phyloP scores from a whole-genome alignment of 1,139 yeast genomes.

The Kurtzmaniella quercitrusa region DNA sequence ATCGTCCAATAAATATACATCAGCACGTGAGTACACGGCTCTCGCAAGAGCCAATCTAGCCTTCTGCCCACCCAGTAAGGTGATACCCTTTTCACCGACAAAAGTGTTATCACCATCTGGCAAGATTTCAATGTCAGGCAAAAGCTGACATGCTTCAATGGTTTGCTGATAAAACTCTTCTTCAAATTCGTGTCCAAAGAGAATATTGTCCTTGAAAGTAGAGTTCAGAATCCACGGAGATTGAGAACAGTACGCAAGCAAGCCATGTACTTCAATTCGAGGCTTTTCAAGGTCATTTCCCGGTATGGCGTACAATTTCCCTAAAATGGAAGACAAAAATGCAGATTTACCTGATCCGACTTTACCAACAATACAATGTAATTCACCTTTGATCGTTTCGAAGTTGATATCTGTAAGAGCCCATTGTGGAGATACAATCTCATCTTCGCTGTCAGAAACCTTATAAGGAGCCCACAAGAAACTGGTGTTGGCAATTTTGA shows the following conservation, averaged over 20 bases:
- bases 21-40: constrained; percentile 94
- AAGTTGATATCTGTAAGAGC: constrained; percentile 20
- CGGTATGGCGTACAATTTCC: constrained; percentile 17
- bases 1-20: constrained; percentile 84
- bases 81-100: constrained; percentile 97
- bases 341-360: constrained; percentile 29
- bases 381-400: constrained; percentile 17
- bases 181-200: constrained; percentile 85
- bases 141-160: constrained; percentile 82
- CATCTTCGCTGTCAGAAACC: not conserved
- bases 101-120: constrained; percentile 88
- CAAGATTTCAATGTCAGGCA: constrained; percentile 70
- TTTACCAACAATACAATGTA: constrained; percentile 19
- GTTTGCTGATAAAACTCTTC: constrained; percentile 75
- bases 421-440: constrained; percentile 6
- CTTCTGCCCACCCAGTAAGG: constrained; percentile 95
- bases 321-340: constrained; percentile 22
- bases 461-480: constrained; percentile 17
- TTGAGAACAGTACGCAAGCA: constrained; percentile 78
- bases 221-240: constrained; percentile 89
- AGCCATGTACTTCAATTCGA: constrained; percentile 58
- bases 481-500: constrained; percentile 16
- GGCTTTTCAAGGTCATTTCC: constrained; percentile 6
- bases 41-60: constrained; percentile 91
- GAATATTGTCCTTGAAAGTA: constrained; percentile 79